A percentile compares a stretch with the other conserved stretches of the same genome.
phyloP scores from a whole-genome alignment of 257 asterid genomes.

The Solanum piurae region DNA sequence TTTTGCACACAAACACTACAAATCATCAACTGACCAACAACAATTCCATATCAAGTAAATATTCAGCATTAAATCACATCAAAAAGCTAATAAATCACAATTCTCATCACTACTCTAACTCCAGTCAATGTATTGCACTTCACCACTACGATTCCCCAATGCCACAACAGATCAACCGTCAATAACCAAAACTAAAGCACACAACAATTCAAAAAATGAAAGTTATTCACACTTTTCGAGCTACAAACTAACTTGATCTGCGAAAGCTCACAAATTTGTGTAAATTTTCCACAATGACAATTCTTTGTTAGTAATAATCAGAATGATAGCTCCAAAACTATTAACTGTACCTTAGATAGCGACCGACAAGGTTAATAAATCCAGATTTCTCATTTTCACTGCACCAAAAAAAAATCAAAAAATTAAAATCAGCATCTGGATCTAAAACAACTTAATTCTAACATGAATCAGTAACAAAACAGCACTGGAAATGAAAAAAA shows the following conservation, averaged over 20 bases:
- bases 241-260: not conserved
- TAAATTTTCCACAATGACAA: not conserved
- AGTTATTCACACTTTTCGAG: not conserved
- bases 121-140: conserved; percentile 23
- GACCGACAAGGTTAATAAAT: conserved; percentile 36
- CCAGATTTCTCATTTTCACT: conserved; percentile 37
- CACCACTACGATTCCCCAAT: conserved; percentile 11
- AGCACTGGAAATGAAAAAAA: not conserved
- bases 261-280: not conserved
- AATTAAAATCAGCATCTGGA: not conserved
- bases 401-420: conserved; percentile 5
- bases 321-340: not conserved
- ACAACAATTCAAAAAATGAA: not conserved
- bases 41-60: not conserved
- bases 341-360: conserved; percentile 67
- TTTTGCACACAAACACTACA: not conserved
- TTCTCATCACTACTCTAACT: conserved; percentile 7
- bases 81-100: not conserved
- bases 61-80: not conserved
- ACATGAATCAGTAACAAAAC: not conserved
- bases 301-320: not conserved
- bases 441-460: not conserved
- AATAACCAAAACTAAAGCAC: not conserved
- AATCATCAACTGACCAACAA: not conserved
- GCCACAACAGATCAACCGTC: not conserved